phyloP scores from a whole-genome alignment of 176 grass and related monocot species.

The Musa acuminata region DNA sequence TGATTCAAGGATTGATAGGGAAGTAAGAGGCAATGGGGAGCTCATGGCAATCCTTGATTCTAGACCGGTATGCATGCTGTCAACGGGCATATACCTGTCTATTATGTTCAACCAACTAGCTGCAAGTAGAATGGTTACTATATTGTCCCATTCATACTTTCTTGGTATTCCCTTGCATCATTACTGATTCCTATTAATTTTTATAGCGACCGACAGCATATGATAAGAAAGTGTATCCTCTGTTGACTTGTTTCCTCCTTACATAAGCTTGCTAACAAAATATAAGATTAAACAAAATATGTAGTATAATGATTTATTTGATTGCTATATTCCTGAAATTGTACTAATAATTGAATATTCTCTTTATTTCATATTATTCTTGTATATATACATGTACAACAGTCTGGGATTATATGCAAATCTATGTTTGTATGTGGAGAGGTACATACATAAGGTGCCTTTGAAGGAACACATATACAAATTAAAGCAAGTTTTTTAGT shows the following conservation, averaged over 20 bases:
- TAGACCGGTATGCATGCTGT: slow-evolving; percentile 23
- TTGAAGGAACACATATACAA: too few relatives aligned
- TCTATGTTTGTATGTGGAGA: too few relatives aligned
- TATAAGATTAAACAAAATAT: not conserved
- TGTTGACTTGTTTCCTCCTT: not conserved
- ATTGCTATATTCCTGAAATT: not conserved
- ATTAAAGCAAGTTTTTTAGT: too few relatives aligned
- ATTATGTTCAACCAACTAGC: not conserved
- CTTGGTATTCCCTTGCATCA: not conserved
- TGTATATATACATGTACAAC: too few relatives aligned
- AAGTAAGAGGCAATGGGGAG: slow-evolving; percentile 15
- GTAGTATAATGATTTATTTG: not conserved
- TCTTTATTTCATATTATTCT: too few relatives aligned
- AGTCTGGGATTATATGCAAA: too few relatives aligned
- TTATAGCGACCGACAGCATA: not conserved
- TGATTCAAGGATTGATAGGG: slow-evolving; percentile 23
- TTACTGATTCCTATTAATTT: not conserved
- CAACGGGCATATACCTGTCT: not conserved
- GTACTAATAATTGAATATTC: too few relatives aligned
- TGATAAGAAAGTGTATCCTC: not conserved
- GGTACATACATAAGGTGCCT: too few relatives aligned
- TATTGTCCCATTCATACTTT: not conserved
- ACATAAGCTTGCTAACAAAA: not conserved
- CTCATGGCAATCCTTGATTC: slow-evolving; percentile 30
- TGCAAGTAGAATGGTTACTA: not conserved